A percentile compares a stretch with the other conserved stretches of the same genome.
Evolutionary conservation across 257 asterid genomes (phyloP).

Genomic region (Solanum bulbocastanum): DNA sequence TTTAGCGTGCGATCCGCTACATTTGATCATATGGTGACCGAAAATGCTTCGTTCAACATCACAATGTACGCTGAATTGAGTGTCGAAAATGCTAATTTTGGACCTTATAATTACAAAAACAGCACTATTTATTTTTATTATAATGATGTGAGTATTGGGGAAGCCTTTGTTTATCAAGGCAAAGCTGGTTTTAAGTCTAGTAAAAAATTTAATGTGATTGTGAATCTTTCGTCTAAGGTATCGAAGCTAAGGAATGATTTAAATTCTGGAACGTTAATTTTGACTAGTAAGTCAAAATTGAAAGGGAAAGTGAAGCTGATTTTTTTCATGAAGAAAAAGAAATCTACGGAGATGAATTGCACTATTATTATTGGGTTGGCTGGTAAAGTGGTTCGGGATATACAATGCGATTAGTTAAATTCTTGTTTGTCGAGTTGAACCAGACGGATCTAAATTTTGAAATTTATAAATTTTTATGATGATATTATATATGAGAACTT

Average conservation of each 20-base stretch:
- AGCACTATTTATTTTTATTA: slow-evolving; percentile 18
- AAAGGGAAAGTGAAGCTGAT: slow-evolving; percentile 30
- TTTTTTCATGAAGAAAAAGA: slow-evolving; percentile 30
- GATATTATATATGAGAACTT: background rate
- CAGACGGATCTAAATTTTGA: background rate
- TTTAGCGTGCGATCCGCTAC: slow-evolving; percentile 18
- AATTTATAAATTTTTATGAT: background rate
- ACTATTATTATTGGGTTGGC: slow-evolving; percentile 3
- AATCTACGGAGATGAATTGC: slow-evolving; percentile 26
- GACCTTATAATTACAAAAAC: slow-evolving; percentile 19
- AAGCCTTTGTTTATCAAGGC: background rate
- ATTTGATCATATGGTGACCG: background rate
- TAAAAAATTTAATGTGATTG: slow-evolving; percentile 2
- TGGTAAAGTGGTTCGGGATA: background rate
- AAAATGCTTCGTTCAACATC: slow-evolving; percentile 6
- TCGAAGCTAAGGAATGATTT: slow-evolving; percentile 6
- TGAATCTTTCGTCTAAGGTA: slow-evolving; percentile 6
- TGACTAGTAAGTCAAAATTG: slow-evolving; percentile 19
- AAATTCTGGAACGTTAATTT: slow-evolving; percentile 11
- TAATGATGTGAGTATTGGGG: slow-evolving; percentile 15
- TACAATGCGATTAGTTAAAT: slow-evolving; percentile 7
- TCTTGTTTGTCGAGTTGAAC: background rate
- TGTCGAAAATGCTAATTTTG: slow-evolving; percentile 39
- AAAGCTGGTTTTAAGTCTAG: slow-evolving; percentile 16
- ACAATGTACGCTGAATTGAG: slow-evolving; percentile 18